Base-by-base conservation (phyloP, 331 rosid genomes). In the Rhamnella rubrinervis region DNA sequence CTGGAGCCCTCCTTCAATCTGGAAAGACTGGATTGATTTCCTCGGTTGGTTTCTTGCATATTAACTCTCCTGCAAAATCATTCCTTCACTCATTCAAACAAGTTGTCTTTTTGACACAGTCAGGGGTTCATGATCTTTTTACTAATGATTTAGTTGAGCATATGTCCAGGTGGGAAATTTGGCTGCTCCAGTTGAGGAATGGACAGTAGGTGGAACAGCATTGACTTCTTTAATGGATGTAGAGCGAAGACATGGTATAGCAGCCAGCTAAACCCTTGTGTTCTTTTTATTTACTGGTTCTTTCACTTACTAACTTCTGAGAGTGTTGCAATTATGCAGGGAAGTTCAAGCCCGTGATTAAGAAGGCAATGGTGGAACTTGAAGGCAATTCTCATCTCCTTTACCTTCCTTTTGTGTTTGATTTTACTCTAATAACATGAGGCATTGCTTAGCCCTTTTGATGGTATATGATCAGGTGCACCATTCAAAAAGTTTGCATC, bases 341-440 rank as follows among this genome's bases (percentile, higher is more conserved):
- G 25, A 71, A 71, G 47, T 62, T 51, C 70, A 71, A 71, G 57
- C 70, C 76, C 17, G 76, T 71, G 21, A 71, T 71, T 63, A 71
- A 71, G 76, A 71, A 71, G 31, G 76, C 76, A 63, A 62, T 71
- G 76, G 76, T 71, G 31, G 76, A 71, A 55, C 76, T 71, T 12
- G 63, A 71, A 38, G 76, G 76, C 63, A 39, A 61, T 17, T 20
- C 23, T 8, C 35, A 31, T 31, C 35, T 38, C 5, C 50, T 21
- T 19, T 11, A 52, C 16, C 16, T 35, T 14, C 20, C 5, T 3
- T 18, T 1, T 35, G 57, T 56, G 20, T 5, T 37, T 19, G 35
- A 12, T 14, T 8, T 17, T 35, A 52, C 9, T 4, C 23, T 10
- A 26, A 49, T 23, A 68, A 41, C 1, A 23, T 11, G 18, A 14